These are phyloP conservation scores for Starmerella stigmatis DNA, from an alignment of 805 yeast species.

Conservation along the genomic window DNA sequence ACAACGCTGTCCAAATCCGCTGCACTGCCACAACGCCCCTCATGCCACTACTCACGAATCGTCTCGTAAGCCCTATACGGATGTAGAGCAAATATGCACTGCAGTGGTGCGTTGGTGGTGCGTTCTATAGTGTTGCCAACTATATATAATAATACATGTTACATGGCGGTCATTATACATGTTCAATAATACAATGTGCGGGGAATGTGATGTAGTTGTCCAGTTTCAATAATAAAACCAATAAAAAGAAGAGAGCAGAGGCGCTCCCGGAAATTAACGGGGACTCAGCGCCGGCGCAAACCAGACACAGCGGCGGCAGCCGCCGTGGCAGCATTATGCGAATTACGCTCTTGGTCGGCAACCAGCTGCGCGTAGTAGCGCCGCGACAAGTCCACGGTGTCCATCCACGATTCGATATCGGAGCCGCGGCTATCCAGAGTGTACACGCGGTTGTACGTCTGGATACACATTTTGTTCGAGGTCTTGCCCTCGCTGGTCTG, in stretches of 20 bases:
- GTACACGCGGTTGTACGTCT: constrained; percentile 29
- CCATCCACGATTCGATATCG: constrained; percentile 28
- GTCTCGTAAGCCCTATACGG: too few relatives aligned
- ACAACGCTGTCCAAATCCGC: too few relatives aligned
- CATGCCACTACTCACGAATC: too few relatives aligned
- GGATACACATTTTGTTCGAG: constrained; percentile 27
- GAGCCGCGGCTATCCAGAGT: constrained; percentile 30
- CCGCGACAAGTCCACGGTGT: constrained; percentile 26
- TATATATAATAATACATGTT: neutral
- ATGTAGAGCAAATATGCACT: too few relatives aligned
- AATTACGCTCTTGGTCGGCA: constrained; percentile 27
- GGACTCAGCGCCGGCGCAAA: neutral
- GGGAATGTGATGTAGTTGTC: too few relatives aligned
- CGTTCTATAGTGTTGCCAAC: too few relatives aligned
- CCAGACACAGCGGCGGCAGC: constrained; percentile 30
- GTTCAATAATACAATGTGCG: neutral
- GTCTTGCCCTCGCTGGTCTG: constrained; percentile 20
- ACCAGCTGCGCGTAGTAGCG: constrained; percentile 27
- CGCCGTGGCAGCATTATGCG: constrained; percentile 30
- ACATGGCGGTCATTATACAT: neutral
- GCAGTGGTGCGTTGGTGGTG: too few relatives aligned
- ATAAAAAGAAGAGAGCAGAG: neutral
- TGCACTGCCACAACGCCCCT: too few relatives aligned
- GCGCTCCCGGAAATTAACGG: neutral
- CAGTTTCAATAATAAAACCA: neutral